phyloP scores from a whole-genome alignment of 1,139 yeast genomes.

The Taiozyma sp. region DNA sequence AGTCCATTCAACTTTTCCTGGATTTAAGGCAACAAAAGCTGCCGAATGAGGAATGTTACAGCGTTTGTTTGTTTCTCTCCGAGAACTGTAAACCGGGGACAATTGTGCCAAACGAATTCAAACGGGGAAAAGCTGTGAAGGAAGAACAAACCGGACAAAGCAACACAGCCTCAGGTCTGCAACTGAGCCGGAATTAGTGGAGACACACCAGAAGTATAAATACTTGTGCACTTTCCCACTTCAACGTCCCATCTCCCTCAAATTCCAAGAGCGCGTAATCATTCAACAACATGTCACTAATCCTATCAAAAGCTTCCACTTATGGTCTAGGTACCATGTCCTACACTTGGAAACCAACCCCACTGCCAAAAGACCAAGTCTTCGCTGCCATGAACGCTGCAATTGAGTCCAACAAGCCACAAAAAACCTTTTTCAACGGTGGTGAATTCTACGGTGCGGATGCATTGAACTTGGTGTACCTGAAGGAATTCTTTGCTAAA shows the following conservation, averaged over 20 bases:
- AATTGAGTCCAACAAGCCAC: conserved; percentile 34
- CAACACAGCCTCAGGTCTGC: no score
- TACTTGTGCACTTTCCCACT: not conserved
- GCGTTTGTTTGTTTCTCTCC: not conserved
- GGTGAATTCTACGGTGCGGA: conserved; percentile 77
- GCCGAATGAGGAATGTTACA: not conserved
- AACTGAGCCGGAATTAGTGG: not conserved
- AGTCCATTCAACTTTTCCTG: not conserved
- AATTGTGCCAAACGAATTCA: not conserved
- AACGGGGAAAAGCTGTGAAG: no score
- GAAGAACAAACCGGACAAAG: no score
- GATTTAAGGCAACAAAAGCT: not conserved
- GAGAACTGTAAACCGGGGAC: not conserved
- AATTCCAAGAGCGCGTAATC: not conserved
- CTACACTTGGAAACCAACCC: conserved; percentile 47
- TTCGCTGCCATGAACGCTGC: conserved; percentile 38
- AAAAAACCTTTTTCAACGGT: conserved; percentile 57
- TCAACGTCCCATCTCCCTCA: not conserved
- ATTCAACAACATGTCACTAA: not conserved
- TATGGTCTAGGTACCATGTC: conserved; percentile 32
- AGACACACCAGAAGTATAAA: not conserved
- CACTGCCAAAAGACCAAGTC: conserved; percentile 36
- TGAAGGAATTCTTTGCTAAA: conserved; percentile 52
- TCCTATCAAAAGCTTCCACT: conserved; percentile 1
- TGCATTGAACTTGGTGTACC: conserved; percentile 45